Conservation (phyloP, 495 filamentous ascomycete genomes). For the Oleoguttula mirabilis region DNA sequence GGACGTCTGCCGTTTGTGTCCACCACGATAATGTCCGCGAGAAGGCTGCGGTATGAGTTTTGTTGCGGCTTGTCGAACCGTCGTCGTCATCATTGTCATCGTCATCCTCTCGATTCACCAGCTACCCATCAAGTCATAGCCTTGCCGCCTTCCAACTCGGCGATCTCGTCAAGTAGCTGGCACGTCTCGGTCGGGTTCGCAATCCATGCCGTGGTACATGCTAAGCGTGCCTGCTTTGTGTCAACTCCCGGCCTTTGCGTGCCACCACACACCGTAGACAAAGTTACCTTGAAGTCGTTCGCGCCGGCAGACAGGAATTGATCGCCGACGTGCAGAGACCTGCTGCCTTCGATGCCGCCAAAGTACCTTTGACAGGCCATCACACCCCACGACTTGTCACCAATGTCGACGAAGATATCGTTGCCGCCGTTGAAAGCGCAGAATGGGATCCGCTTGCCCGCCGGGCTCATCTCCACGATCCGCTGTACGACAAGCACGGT, state of each 20-base stretch:
- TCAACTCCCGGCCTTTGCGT: no score
- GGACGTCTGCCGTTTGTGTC: no score
- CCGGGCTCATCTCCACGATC: slow-evolving; percentile 67
- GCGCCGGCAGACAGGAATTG: slow-evolving; percentile 92
- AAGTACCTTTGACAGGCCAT: slow-evolving; percentile 87
- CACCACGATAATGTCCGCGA: no score
- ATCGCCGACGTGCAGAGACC: slow-evolving; percentile 75
- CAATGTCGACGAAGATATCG: slow-evolving; percentile 78
- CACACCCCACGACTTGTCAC: slow-evolving; percentile 94
- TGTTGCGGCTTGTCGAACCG: no score
- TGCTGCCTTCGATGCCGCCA: slow-evolving; percentile 50
- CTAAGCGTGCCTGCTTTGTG: slow-evolving; percentile 41
- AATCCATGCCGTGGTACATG: slow-evolving; percentile 74
- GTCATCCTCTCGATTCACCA: no score
- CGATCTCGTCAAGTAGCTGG: slow-evolving; percentile 71
- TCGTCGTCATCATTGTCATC: no score
- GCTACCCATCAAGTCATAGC: no score
- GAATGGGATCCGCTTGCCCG: slow-evolving; percentile 66
- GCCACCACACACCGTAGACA: no score
- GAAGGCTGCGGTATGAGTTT: no score
- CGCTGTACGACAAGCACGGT: slow-evolving; percentile 90
- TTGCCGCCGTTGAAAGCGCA: slow-evolving; percentile 83
- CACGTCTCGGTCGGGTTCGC: slow-evolving; percentile 85
- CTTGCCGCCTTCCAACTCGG: slow-evolving; percentile 33
- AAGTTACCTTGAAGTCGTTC: slow-evolving; percentile 80